Base-by-base conservation (phyloP, 2,329 filamentous ascomycete genomes). In the Aureobasidium sp. region DNA sequence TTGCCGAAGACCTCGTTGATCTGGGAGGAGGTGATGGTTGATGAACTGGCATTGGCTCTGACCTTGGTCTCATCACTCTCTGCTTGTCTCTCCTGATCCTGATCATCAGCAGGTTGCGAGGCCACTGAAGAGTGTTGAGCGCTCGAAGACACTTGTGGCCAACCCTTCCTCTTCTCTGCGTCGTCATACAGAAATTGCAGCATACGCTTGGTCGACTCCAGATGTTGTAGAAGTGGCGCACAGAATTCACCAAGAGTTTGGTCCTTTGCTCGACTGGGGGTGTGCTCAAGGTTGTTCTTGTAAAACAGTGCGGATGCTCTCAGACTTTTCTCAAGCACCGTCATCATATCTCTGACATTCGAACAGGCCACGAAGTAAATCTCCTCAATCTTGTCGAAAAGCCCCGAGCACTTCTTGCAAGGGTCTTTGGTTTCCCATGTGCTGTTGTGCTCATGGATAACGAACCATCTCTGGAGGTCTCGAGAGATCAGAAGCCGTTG, bases 1-100 rank as follows among this genome's bases (percentile, higher is more conserved):
- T 73, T 72, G 27, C 75, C 77, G 53, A 79, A 80, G n/a, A 78
- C 67, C 29, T 72, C 65, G 44, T 68, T 66, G 55, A 75, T 71
- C 29, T 73, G 67, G 0, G 65, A 58, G 23, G 66, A 68, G 52
- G 71, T 68, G 23, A 73, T 70, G 1, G 71, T 69, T 27, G 66
- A 66, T 53, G 68, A 69, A 50, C 67, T 69, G 44, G 69, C 64
- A 23, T 56, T 50, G n/a, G 13, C 46, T 34, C 32, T 4, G 13
- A 3, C 10, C 42, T 46, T 26, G 10, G 20, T 13, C 3, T 15
- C 2, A 13, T 23, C 8, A 5, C 20, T 6, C 41, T 47, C 7
- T 29, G 23, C 6, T 29, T 29, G 26, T 44, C 3, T 9, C 1
- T 13, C 17, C 5, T 27, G 8, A 27, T 27, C 26, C 7, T 47